Evolutionary conservation across 495 filamentous ascomycete species (phyloP).

Genomic region (Rhypophila decipiens): DNA sequence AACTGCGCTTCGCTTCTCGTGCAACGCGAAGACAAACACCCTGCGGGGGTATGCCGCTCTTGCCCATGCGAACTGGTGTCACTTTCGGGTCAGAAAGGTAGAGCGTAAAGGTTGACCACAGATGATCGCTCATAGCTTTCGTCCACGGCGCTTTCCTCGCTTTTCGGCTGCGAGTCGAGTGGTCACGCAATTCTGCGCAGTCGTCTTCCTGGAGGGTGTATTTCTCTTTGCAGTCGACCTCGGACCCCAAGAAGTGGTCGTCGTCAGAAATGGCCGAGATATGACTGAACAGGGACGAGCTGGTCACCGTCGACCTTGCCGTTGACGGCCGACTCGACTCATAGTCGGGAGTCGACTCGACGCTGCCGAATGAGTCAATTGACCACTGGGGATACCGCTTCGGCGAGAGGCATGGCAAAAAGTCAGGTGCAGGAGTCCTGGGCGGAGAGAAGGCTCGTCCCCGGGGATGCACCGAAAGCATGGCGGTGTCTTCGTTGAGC

Average conservation of each 20-base stretch:
- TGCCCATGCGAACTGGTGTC: slow-evolving; percentile 87
- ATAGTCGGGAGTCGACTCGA: slow-evolving; percentile 44
- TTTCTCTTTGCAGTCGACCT: slow-evolving; percentile 29
- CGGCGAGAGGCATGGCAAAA: slow-evolving; percentile 24
- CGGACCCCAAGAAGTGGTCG: slow-evolving; percentile 36
- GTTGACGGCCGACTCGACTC: slow-evolving; percentile 47
- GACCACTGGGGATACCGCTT: slow-evolving; percentile 43
- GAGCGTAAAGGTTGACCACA: slow-evolving; percentile 84
- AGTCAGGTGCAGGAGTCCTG: slow-evolving; percentile 39
- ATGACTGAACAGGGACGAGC: slow-evolving; percentile 41
- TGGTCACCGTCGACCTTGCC: slow-evolving; percentile 43
- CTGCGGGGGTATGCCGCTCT: slow-evolving; percentile 77
- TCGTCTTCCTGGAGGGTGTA: slow-evolving; percentile 10
- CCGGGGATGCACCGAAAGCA: slow-evolving; percentile 22
- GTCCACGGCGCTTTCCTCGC: slow-evolving; percentile 61
- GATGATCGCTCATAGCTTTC: slow-evolving; percentile 81
- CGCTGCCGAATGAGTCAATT: slow-evolving; percentile 35
- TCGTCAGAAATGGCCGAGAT: slow-evolving; percentile 44
- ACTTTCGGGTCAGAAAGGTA: slow-evolving; percentile 90
- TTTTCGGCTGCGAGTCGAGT: slow-evolving; percentile 15
- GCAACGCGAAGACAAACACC: slow-evolving; percentile 88
- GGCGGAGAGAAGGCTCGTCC: slow-evolving; percentile 34
- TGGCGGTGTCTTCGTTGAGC: slow-evolving; percentile 24
- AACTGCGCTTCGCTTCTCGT: slow-evolving; percentile 74
- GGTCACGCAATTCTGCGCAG: slow-evolving; percentile 5